Evolutionary conservation across 345 rosid species (phyloP).

Genomic region (Hypericum perforatum): DNA sequence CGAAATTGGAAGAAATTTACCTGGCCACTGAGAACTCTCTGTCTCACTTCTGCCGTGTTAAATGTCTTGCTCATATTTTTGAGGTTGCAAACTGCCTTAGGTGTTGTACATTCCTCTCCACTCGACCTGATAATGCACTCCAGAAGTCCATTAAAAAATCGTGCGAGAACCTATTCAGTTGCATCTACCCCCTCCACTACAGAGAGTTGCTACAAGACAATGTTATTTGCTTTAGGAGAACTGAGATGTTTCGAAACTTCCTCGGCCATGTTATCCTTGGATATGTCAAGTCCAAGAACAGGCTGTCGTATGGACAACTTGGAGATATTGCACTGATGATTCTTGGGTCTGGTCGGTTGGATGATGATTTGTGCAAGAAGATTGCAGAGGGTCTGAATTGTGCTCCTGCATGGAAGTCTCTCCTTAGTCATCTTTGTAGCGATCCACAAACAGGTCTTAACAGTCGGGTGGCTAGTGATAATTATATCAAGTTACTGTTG

Average conservation of each 20-base stretch:
- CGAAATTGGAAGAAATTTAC: slow-evolving; percentile 19
- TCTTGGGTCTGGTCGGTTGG: slow-evolving; percentile 31
- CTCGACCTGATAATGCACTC: not conserved
- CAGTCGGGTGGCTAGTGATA: not conserved
- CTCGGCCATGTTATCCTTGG: slow-evolving; percentile 16
- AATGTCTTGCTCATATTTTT: slow-evolving; percentile 15
- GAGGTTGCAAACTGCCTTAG: slow-evolving; percentile 29
- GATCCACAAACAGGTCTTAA: not conserved
- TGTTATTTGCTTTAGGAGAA: slow-evolving; percentile 27
- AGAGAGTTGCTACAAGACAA: slow-evolving; percentile 19
- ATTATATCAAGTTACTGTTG: slow-evolving; percentile 11
- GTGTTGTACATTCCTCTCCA: slow-evolving; percentile 8
- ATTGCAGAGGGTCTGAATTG: slow-evolving; percentile 9
- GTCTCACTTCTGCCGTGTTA: slow-evolving; percentile 17
- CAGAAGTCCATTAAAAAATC: slow-evolving; percentile 12
- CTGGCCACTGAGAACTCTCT: slow-evolving; percentile 6
- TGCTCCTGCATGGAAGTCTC: slow-evolving; percentile 23
- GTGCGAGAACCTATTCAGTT: slow-evolving; percentile 5
- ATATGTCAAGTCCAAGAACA: not conserved
- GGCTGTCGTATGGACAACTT: slow-evolving; percentile 27
- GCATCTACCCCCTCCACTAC: slow-evolving; percentile 32
- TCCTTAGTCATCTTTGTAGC: slow-evolving; percentile 16
- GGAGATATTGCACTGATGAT: slow-evolving; percentile 27
- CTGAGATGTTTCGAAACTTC: slow-evolving; percentile 12
- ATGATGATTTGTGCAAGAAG: not conserved